These are phyloP conservation scores for Achlya hypogyna DNA, from an alignment of 352 stramenopile genomes.

Conservation along the genomic window DNA sequence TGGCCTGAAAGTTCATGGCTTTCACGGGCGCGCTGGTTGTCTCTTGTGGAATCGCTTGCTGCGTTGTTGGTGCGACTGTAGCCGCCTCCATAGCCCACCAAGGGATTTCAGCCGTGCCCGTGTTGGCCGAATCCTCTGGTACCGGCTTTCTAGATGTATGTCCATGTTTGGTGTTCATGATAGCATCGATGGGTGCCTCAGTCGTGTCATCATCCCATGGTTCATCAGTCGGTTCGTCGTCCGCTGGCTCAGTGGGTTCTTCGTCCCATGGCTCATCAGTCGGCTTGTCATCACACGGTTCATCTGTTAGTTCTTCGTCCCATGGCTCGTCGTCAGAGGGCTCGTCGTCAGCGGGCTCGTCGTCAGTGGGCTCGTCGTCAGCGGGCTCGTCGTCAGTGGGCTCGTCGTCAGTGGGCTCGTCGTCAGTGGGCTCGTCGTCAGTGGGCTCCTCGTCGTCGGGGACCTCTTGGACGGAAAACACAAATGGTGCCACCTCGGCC, in stretches of 20 bases:
- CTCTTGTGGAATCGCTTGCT: no score
- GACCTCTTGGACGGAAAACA: no score
- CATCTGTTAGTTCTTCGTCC: neutral
- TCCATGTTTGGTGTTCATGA: no score
- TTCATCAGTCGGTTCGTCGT: neutral
- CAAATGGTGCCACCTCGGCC: no score
- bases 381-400: neutral
- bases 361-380: neutral
- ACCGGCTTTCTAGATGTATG: neutral
- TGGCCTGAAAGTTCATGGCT: neutral
- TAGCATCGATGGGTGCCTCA: no score
- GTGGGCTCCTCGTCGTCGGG: neutral
- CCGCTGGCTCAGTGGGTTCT: neutral
- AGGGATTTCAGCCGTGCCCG: neutral
- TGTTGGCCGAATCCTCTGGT: neutral
- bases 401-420: neutral
- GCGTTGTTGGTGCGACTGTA: no score
- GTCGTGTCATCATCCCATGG: neutral
- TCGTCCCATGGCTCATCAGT: neutral
- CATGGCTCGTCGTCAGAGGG: neutral
- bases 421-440: neutral
- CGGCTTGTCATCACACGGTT: neutral
- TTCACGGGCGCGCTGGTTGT: neutral
- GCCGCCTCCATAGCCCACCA: no score
- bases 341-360: neutral